Evolutionary conservation across 768 basidiomycete species (phyloP).

Genomic region (Auricularia sp.): DNA sequence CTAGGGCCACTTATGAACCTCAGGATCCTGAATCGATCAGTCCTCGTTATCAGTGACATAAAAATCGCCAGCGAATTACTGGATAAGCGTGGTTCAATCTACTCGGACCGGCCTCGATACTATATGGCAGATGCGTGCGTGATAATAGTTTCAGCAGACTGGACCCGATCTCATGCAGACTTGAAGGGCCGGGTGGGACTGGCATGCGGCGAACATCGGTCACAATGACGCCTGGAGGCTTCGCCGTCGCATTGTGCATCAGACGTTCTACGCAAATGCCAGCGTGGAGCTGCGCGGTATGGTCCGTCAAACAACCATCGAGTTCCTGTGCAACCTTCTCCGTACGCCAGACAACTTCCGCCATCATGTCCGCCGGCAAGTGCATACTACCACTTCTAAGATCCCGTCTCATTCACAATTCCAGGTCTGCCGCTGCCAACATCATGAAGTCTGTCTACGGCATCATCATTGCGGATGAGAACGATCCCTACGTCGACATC

Average conservation of each 20-base stretch:
- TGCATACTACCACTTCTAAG: not conserved
- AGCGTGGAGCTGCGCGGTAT: too few relatives aligned
- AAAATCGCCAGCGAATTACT: constrained; percentile 7
- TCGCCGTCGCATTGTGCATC: not conserved
- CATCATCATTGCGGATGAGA: constrained; percentile 12
- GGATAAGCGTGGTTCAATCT: not conserved
- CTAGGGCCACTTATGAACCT: constrained; percentile 5
- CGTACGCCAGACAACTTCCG: not conserved
- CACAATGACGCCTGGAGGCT: too few relatives aligned
- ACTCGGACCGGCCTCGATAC: not conserved
- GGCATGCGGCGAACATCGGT: too few relatives aligned
- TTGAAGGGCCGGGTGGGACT: too few relatives aligned
- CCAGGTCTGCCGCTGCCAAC: constrained; percentile 24
- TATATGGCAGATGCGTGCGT: not conserved
- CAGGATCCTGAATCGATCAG: constrained; percentile 7
- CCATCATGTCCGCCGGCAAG: not conserved
- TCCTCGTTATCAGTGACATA: constrained; percentile 3
- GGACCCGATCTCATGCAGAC: too few relatives aligned
- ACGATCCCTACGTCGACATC: constrained; percentile 29
- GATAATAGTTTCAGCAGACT: too few relatives aligned
- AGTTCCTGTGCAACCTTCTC: not conserved
- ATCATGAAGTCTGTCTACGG: constrained; percentile 12
- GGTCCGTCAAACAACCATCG: too few relatives aligned
- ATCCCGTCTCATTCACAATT: not conserved
- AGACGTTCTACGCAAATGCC: not conserved